Base-by-base conservation (phyloP, 371 early-diverging fungal species). In the Saksenaea vasiformis region DNA sequence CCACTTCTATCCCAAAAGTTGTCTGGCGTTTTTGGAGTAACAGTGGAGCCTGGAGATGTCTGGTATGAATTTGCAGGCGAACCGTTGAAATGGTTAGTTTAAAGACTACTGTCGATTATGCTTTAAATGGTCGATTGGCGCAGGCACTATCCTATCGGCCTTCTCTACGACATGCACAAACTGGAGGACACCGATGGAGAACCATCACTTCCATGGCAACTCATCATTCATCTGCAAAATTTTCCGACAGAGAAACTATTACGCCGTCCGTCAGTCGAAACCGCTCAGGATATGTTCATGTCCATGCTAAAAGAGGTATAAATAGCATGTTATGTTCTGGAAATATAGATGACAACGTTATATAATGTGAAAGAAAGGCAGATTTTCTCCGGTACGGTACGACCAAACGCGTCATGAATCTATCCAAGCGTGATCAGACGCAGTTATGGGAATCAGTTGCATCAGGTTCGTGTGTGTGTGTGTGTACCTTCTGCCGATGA, bases 91-190 rank as follows among this genome's bases (percentile, higher is more conserved):
- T 91, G 91, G 91, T 89, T 83, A 67, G 66, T 44, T 11, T 26
- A 58, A 19, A 36, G 28, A 24, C 13, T 2, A 26, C 9, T 35
- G 9, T 9, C n/a, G 15, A 24, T 61, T 38, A 11, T 28, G 28
- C 22, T 4, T n/a, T 28, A 22, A 37, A 22, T 24, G 24, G 11
- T 44, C 56, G 9, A 27, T 60, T 27, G 10, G 36, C 61, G 15
- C 27, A 87, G 92, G 92, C 92, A 92, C 64, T 87, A 88, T 72
- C 92, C 91, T n/a, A 76, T 92, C 56, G 92, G 91, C 5, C 78
- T 92, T 7, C 71, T 91, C 13, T 85, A 81, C 61, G 92, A 91
- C 56, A 58, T 88, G 37, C 77, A 83, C 58, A 70, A 67, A 11
- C 54, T 61, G 9, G 51, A 63, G 22, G 69, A 65, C 3, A 64